phyloP scores from a whole-genome alignment of 2,329 filamentous ascomycete species.

The Aspergillus melleus region DNA sequence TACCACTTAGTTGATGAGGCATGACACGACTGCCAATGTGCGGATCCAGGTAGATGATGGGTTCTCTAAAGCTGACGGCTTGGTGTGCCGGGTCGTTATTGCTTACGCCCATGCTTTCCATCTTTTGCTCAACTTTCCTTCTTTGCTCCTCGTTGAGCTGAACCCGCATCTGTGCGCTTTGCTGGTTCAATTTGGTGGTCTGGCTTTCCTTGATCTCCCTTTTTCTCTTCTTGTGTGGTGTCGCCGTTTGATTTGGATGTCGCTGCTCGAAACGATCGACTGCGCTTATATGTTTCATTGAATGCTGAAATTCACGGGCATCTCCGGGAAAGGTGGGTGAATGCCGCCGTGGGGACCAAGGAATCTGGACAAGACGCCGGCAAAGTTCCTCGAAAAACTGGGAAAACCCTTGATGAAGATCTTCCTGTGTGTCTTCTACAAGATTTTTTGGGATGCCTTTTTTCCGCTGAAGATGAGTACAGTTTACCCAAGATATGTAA shows the following conservation, averaged over 20 bases:
- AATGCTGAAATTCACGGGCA: no score
- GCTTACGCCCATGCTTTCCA: conserved; percentile 32
- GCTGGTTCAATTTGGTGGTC: conserved; percentile 55
- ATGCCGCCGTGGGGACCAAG: background rate
- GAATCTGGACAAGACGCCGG: conserved; percentile 15
- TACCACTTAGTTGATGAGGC: conserved; percentile 75
- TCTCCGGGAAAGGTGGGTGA: no score
- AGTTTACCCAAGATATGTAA: conserved; percentile 35
- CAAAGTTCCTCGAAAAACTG: conserved; percentile 30
- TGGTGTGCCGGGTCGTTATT: conserved; percentile 47
- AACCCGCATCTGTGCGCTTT: conserved; percentile 55
- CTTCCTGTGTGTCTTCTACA: conserved; percentile 24
- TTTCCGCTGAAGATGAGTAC: conserved; percentile 15
- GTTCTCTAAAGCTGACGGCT: conserved; percentile 46
- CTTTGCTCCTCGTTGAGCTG: conserved; percentile 56
- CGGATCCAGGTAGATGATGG: conserved; percentile 57
- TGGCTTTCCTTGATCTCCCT: conserved; percentile 50
- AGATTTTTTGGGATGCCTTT: conserved; percentile 22
- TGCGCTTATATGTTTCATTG: background rate
- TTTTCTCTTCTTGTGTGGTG: conserved; percentile 51
- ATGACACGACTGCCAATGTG: conserved; percentile 69
- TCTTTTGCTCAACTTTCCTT: conserved; percentile 31
- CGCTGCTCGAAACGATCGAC: conserved; percentile 3
- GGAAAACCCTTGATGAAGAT: conserved; percentile 25
- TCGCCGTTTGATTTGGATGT: conserved; percentile 9